Evolutionary conservation across 495 filamentous ascomycete species (phyloP).

Genomic region (Lasiosphaeria ovina): DNA sequence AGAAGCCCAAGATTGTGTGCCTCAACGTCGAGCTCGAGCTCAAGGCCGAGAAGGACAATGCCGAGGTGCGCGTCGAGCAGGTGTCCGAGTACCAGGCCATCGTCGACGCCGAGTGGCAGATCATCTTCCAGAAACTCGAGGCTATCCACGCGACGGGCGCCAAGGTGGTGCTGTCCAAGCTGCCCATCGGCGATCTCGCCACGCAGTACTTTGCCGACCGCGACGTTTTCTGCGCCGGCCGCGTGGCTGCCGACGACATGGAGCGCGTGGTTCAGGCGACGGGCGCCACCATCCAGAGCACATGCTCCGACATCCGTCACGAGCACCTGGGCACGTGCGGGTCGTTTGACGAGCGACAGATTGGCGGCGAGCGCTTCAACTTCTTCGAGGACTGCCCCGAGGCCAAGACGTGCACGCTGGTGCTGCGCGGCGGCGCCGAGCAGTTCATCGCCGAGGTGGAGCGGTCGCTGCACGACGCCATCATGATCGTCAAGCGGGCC

Average conservation of each 20-base stretch:
- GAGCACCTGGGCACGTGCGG: slow-evolving; percentile 91
- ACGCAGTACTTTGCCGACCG: slow-evolving; percentile 98
- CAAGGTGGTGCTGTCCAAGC: slow-evolving; percentile 93
- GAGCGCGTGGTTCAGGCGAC: slow-evolving; percentile 95
- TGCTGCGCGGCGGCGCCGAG: slow-evolving; percentile 93
- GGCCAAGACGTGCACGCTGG: slow-evolving; percentile 94
- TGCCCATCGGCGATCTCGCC: slow-evolving; percentile 95
- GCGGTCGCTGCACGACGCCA: slow-evolving; percentile 93
- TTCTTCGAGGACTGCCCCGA: slow-evolving; percentile 93
- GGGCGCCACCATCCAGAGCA: slow-evolving; percentile 88
- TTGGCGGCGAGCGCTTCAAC: slow-evolving; percentile 96
- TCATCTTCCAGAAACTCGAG: slow-evolving; percentile 98
- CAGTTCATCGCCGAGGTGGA: slow-evolving; percentile 99
- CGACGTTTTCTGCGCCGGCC: slow-evolving; percentile 97
- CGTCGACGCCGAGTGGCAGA: slow-evolving; percentile 98
- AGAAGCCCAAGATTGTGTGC: slow-evolving; percentile 90
- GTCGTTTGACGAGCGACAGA: slow-evolving; percentile 90
- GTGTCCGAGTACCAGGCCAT: slow-evolving; percentile 99
- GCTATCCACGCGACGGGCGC: slow-evolving; percentile 88
- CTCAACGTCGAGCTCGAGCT: slow-evolving; percentile 96
- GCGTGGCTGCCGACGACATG: slow-evolving; percentile 89
- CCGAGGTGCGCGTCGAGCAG: slow-evolving; percentile 95
- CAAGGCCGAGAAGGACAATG: slow-evolving; percentile 98
- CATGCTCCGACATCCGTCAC: slow-evolving; percentile 89
- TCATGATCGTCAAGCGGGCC: slow-evolving; percentile 99